A percentile compares a stretch with the other conserved stretches of the same genome.
phyloP scores from a whole-genome alignment of 768 basidiomycete species.

The Panellus pusillus region DNA sequence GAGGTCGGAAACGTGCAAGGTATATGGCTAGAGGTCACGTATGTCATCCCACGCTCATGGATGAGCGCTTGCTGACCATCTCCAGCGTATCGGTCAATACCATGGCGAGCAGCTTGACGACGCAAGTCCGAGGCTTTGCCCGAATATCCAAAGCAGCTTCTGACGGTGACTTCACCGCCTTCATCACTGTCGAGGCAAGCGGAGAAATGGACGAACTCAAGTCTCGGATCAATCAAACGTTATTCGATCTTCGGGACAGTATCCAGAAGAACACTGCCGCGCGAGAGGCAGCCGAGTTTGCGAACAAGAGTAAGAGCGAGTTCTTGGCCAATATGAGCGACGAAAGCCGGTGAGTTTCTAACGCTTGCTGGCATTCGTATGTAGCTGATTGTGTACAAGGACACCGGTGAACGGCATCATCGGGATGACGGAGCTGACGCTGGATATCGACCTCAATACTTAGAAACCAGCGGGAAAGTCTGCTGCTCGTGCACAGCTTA shows the following conservation, averaged over 20 bases:
- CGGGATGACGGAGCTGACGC: too few species aligned
- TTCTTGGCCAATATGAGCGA: too few species aligned
- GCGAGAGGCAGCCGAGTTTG: too few species aligned
- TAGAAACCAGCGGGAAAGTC: too few species aligned
- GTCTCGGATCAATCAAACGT: constrained; percentile 99
- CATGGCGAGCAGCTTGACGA: constrained; percentile 99
- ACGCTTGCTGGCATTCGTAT: too few species aligned
- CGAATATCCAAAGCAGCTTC: constrained; percentile 98
- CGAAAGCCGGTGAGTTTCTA: too few species aligned
- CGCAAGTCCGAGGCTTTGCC: constrained; percentile 97
- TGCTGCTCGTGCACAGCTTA: too few species aligned
- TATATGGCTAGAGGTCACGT: constrained; percentile 99
- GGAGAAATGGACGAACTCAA: constrained; percentile 99
- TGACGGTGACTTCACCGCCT: constrained; percentile 97
- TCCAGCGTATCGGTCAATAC: constrained; percentile 97
- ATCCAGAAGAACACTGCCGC: too few species aligned
- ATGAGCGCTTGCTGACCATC: constrained; percentile 32
- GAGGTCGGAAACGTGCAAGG: constrained; percentile 97
- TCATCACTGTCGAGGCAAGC: constrained; percentile 97
- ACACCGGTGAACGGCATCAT: too few species aligned
- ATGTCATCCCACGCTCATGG: constrained; percentile 26
- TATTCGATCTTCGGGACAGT: constrained; percentile 96
- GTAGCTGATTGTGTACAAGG: too few species aligned
- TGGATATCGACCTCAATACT: too few species aligned
- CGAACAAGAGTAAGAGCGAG: too few species aligned